A percentile compares a stretch with the other conserved stretches of the same genome.
These are phyloP conservation scores for Suillus ampliporus DNA, from an alignment of 768 basidiomycete species.

Conservation along the genomic window DNA sequence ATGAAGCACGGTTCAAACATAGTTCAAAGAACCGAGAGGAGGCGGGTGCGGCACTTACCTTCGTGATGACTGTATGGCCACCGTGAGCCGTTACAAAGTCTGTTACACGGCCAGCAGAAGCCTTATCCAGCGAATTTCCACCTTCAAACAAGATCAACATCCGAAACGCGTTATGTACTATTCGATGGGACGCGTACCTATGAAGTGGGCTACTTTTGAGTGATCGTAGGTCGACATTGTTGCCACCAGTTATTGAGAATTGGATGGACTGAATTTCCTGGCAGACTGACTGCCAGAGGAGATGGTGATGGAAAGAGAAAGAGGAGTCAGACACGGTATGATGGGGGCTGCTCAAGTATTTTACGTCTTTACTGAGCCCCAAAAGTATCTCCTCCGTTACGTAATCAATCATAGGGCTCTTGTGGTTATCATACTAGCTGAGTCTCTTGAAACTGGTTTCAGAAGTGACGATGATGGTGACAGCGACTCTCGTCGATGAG, in stretches of 20 bases:
- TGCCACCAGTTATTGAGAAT: slow-evolving; percentile 11
- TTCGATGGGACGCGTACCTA: slow-evolving; percentile 47
- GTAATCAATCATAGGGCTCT: slow-evolving; percentile 22
- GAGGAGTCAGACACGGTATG: slow-evolving; percentile 11
- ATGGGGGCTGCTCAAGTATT: slow-evolving; percentile 24
- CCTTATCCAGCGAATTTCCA: slow-evolving; percentile 89
- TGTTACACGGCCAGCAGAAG: slow-evolving; percentile 75
- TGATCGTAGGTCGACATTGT: slow-evolving; percentile 53
- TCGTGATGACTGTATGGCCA: slow-evolving; percentile 98
- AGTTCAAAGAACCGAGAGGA: background rate
- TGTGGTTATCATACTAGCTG: background rate
- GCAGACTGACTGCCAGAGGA: slow-evolving; percentile 16
- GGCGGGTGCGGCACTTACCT: slow-evolving; percentile 58
- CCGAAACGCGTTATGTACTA: slow-evolving; percentile 17
- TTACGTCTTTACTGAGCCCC: slow-evolving; percentile 29
- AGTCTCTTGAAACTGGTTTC: slow-evolving; percentile 2
- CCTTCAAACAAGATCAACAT: slow-evolving; percentile 54
- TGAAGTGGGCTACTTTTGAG: slow-evolving; percentile 66
- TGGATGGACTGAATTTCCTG: slow-evolving; percentile 12
- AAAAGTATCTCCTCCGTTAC: slow-evolving; percentile 40
- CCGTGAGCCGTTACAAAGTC: slow-evolving; percentile 93
- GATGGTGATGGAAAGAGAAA: slow-evolving; percentile 27
- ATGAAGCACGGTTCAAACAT: background rate
- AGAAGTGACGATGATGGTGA: background rate
- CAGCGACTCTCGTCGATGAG: background rate